Conservation (phyloP, 371 early-diverging fungal species). For the Mucor piriformis region DNA sequence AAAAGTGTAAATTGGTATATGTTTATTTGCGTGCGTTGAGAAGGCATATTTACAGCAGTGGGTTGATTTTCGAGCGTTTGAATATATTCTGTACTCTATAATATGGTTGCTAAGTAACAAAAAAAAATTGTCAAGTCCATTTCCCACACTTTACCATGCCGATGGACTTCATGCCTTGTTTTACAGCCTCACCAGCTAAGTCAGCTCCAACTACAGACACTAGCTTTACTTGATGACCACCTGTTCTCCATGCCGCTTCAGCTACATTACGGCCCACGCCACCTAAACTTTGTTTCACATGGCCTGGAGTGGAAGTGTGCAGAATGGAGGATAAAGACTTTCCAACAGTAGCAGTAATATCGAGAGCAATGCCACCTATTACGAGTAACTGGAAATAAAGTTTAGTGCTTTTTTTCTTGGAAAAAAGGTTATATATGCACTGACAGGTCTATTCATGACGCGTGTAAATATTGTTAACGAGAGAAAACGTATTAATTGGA, state of each 20-base stretch:
- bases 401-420: background rate
- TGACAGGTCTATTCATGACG: constrained; percentile 16
- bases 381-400: constrained; percentile 55
- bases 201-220: constrained; percentile 79
- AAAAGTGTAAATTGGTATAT: constrained; percentile 5
- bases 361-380: constrained; percentile 84
- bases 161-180: constrained; percentile 51
- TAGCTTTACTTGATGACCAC: constrained; percentile 58
- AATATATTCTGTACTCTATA: constrained; percentile 40
- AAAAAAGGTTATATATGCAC: background rate
- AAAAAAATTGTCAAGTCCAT: too few relatives aligned
- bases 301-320: constrained; percentile 79
- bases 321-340: constrained; percentile 24
- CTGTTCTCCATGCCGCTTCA: constrained; percentile 73
- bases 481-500: background rate
- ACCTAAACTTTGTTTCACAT: constrained; percentile 68
- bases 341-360: constrained; percentile 64
- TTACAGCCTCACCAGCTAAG: constrained; percentile 57
- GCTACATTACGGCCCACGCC: constrained; percentile 93
- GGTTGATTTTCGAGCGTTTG: constrained; percentile 20
- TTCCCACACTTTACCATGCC: constrained; percentile 70
- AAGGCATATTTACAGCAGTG: constrained; percentile 36
- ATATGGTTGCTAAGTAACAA: background rate
- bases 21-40: background rate
- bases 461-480: background rate